Base-by-base conservation (phyloP, 106 monocot species). In the Platanthera guangdongensis region DNA sequence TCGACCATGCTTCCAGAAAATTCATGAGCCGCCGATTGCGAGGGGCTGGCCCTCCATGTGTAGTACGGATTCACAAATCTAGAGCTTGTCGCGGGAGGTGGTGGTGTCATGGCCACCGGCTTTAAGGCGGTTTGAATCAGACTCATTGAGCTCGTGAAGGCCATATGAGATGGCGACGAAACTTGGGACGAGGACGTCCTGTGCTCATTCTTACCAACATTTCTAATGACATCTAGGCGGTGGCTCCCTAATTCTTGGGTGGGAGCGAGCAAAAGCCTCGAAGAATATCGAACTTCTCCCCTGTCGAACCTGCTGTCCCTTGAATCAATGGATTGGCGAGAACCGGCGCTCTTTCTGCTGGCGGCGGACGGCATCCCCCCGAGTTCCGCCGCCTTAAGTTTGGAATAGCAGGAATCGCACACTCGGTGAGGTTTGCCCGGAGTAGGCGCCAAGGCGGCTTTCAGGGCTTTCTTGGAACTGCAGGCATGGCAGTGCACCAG, bases 351-450 rank as follows among this genome's bases (percentile, higher is more conserved):
- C 62, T 25, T 90, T 15, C 81, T 86, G 68, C 19, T 78, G 51
- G 18, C 18, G 71, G 59, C 51, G 18, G 78, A 78, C 11, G 57
- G 6, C 52, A 52, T 73, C 30, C 81, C 78, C 30, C 81, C 78
- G 19, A 80, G 55, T 70, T 88, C 86, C 19, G 64, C 32, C 15
- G 82, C 85, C 54, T 88, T 88, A 0, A 85, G 51, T 74, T 87
- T 91, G 30, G 60, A 55, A 52, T 80, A 84, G 64, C 87, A 91
- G 19, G 77, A 80, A 52, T 88, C 90, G 73, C 90, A 91, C 14
- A 91, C 90, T 28, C 90, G 79, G 69, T 91, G 79, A 32, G 90
- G 88, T 77, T 88, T 91, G 47, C 82, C 79, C 59, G 88, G 85
- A 79, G 74, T 85, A 69, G 90, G 90, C 39, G 90, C 87, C 19